A percentile compares a stretch with the other conserved stretches of the same genome.
phyloP scores from a whole-genome alignment of 192 early-diverging fungal species.

The Pilaira anomala region DNA sequence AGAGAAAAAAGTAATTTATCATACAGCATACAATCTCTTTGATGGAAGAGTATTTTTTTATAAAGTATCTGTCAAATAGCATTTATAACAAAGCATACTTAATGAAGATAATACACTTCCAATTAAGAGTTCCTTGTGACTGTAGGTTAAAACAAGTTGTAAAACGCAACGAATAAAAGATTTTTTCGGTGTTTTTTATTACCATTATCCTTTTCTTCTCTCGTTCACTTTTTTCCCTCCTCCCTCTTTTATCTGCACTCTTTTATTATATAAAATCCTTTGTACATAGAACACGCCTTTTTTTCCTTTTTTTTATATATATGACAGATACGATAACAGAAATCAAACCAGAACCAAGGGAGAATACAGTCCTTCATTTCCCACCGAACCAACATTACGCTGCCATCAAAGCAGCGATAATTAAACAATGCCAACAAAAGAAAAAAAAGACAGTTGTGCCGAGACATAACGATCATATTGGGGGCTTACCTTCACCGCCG shows the following conservation, averaged over 20 bases:
- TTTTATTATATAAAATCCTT: background rate
- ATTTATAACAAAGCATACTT: no score
- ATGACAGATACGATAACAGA: background rate
- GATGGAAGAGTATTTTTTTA: no score
- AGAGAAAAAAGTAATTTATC: no score
- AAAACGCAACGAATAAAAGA: constrained; percentile 1
- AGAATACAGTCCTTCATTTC: constrained; percentile 1
- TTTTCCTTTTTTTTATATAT: constrained; percentile 5
- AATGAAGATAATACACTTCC: no score
- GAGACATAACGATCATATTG: background rate
- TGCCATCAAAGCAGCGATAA: constrained; percentile 4
- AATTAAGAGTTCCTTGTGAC: no score
- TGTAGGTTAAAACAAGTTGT: background rate
- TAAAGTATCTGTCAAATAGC: no score
- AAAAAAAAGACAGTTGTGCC: background rate
- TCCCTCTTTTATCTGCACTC: background rate
- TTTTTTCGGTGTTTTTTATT: background rate
- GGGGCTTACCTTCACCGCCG: constrained; percentile 19
- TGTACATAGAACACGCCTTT: background rate
- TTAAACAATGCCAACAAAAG: background rate
- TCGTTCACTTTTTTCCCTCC: background rate
- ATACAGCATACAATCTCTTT: no score
- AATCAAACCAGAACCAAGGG: background rate
- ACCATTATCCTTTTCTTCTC: background rate
- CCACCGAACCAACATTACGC: constrained; percentile 1